Percentiles rank a stretch among this genome's conserved stretches.
These are phyloP conservation scores for Flaveria brownii DNA, from an alignment of 129 eudicot genomes.

Conservation along the genomic window DNA sequence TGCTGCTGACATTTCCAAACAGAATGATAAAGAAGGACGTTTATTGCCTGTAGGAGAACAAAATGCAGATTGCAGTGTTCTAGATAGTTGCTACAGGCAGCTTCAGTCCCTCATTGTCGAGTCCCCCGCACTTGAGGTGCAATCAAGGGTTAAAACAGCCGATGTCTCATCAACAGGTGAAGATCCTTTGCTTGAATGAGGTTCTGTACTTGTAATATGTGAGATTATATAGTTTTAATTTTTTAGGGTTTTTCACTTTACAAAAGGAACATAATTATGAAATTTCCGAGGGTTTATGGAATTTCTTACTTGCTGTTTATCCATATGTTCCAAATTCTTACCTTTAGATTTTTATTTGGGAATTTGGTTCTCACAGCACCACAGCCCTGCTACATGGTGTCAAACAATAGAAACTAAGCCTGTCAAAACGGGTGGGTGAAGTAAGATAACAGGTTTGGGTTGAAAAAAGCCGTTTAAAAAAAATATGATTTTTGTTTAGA, in stretches of 20 bases:
- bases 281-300: not conserved
- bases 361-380: not conserved
- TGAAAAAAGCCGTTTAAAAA: no score
- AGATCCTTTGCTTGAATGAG: slow-evolving; percentile 20
- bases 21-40: slow-evolving; percentile 21
- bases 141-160: slow-evolving; percentile 12
- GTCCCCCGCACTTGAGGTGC: slow-evolving; percentile 51
- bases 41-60: slow-evolving; percentile 14
- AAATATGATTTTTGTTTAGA: no score
- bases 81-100: slow-evolving; percentile 37
- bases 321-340: not conserved
- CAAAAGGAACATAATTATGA: not conserved
- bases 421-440: not conserved
- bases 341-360: not conserved
- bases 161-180: slow-evolving; percentile 2
- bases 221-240: not conserved
- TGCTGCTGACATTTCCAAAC: slow-evolving; percentile 33
- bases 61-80: slow-evolving; percentile 32
- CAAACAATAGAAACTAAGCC: not conserved
- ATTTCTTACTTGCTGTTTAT: not conserved
- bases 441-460: no score
- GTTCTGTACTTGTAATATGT: not conserved
- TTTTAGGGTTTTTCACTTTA: not conserved
- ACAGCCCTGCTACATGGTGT: not conserved
- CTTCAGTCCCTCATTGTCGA: slow-evolving; percentile 53